Evolutionary conservation across 2,329 filamentous ascomycete genomes (phyloP), one percentile per base, ranked within the genome.

Genomic region (Fusarium stilboides): DNA sequence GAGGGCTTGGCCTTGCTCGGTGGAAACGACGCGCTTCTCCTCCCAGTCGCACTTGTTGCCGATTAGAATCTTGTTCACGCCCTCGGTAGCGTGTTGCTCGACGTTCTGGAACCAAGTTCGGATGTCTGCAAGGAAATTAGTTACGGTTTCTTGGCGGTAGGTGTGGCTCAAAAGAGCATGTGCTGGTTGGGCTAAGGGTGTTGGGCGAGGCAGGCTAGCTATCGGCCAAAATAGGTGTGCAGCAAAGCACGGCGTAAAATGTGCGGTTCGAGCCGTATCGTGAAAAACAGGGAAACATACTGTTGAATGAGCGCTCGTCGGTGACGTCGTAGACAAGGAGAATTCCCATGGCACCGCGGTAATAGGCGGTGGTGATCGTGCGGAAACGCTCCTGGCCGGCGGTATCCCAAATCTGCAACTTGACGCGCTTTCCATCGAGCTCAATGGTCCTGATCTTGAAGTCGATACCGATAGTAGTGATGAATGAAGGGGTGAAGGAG

Each of bases 41-140:
- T 98, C 96, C 96, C 96, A 98, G 83, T 99, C 96, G 84, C 96
- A 99, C 85, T 99, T 99, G 88, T 99, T 99, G 80, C 96, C 96
- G 74, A 99, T 98, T 72, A 99, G 89, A 79, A 99, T 98, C 87
- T 98, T 99, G 89, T 98, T 98, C 79, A 99, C 96, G 77, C 96
- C 96, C 84, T 98, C 96, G 76, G 94, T 97, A 62, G 96, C 96
- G 84, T 99, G 94, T 82, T 97, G 94, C 81, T 98, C 94, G 75
- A 98, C 94, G 83, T 99, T 98, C 79, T 94, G 94, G 85, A 99
- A 99, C 96, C 96, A 99, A 73, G 96, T 98, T 78, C 94, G 92
- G 81, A 99, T 99, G 84, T 99, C 96, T 98, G 78, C 61, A 45
- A 36, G 31, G 46, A 20, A 43, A 31, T 59, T 33, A 69, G 47